Base-by-base conservation (phyloP, 176 grass and related monocot genomes). In the Hordeum marinum region DNA sequence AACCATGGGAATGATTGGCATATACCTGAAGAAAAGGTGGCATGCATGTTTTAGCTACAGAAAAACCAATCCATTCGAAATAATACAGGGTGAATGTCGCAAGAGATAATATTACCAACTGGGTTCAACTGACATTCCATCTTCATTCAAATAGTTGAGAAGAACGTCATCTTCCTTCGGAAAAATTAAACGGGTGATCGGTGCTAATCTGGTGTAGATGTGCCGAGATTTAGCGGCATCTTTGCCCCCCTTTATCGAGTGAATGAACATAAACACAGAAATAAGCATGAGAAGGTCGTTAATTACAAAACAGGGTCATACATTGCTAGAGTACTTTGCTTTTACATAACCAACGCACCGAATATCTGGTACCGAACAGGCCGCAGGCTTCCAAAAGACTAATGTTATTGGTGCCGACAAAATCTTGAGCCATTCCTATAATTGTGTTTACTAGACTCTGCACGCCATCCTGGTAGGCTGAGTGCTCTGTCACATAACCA, bases 401-500 rank as follows among this genome's bases (percentile, higher is more conserved):
- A 23, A 98, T 89, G n/a, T 98, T 95, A 78, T 98, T 98, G 85
- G 88, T 94, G 15, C 96, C 93, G 39, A 95, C 96, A 80, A 95
- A 98, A 76, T 85, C 82, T 90, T 98, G 96, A 80, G 96, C 96
- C 96, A 95, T 98, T 83, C 93, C 93, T 90, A 95, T 29, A 55
- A 95, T 95, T 4, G 96, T 98, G 40, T 89, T 84, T 42, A 83
- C 88, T 40, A 98, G 76, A 81, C 88, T 94, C 78, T 95, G 93
- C 42, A 95, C 87, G 24, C 87, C 93, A 70, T 95, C 91, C 78
- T 98, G 88, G 75, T 94, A 95, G 11, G 93, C 96, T 13, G 96
- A 94, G 63, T 98, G 94, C 62, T 98, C 96, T 20, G 93, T 92
- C 20, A 95, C 93, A 82, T 98, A 98, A 90, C 96, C 96, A 76